Base-by-base conservation (phyloP, 805 yeast genomes). In the Kluyveromyces aestuarii region DNA sequence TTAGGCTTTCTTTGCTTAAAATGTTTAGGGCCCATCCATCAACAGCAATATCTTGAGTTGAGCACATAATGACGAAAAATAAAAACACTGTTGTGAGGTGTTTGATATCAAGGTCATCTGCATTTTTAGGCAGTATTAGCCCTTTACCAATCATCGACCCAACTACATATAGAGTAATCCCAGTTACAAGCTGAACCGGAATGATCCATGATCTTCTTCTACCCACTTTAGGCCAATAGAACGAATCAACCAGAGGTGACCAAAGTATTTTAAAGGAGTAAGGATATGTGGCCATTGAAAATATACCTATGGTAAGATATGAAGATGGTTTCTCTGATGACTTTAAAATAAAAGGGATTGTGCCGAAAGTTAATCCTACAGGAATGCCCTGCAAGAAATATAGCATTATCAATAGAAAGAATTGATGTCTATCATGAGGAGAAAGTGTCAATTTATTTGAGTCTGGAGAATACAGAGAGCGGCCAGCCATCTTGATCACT, bases 1-100 rank as follows among this genome's bases (percentile, higher is more conserved):
- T 82, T 52, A 93, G 72, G 13, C 95, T 84, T 27, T 78, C 79
- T 25, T 81, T 81, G 16, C 90, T 80, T 46, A 93, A 72, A 38
- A 91, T 80, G 1, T 96, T 93, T 60, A 93, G 70, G 0, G 98
- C 97, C 99, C 99, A 93, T 10, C 99, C 98, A 69, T 93, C 99
- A 19, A 93, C 99, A 0, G 99, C 98, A 48, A 93, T 93, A 63
- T 93, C 99, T 66, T 93, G 99, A 0, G 99, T 91, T 0, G 98
- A 97, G 69, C 97, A 90, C 51, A 90, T 73, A 50, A 91, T 78
- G 33, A 93, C 93, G 50, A 93, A 70, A 19, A 80, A 54, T 58
- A 90, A 86, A 67, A 93, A 93, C 49, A 80, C 74, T 45, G 72
- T 56, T 0, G 98, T 87, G 52, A 93, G 77, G 5, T 35, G 38